phyloP scores from a whole-genome alignment of 805 yeast genomes.

The Starmerella roubikii region DNA sequence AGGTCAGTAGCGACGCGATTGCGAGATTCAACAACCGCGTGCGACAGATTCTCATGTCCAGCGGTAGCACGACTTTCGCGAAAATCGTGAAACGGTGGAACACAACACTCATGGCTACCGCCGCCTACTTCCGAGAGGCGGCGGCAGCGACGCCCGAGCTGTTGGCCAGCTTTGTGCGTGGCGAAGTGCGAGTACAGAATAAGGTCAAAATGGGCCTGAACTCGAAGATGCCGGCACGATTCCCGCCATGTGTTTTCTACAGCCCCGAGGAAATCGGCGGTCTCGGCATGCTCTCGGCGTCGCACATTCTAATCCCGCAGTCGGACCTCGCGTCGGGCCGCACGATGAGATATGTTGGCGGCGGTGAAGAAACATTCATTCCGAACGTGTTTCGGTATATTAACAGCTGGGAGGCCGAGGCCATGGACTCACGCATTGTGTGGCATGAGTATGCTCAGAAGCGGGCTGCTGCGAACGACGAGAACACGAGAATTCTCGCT shows the following conservation, averaged over 20 bases:
- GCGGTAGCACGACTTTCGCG: conserved; percentile 91
- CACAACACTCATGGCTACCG: conserved; percentile 71
- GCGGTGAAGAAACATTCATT: conserved; percentile 60
- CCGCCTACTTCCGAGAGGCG: conserved; percentile 88
- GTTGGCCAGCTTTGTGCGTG: conserved; percentile 69
- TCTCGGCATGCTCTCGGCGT: conserved; percentile 92
- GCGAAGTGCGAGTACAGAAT: conserved; percentile 88
- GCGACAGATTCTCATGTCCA: conserved; percentile 81
- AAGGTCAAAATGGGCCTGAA: conserved; percentile 88
- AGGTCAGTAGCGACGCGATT: conserved; percentile 70
- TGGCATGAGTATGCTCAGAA: conserved; percentile 96
- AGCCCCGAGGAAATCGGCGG: conserved; percentile 98
- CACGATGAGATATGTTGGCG: conserved; percentile 84
- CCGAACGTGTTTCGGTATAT: conserved; percentile 91
- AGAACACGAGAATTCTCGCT: conserved; percentile 71
- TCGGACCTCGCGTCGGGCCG: conserved; percentile 67
- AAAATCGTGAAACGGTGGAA: conserved; percentile 95
- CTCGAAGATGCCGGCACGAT: conserved; percentile 96
- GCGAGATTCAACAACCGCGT: conserved; percentile 70
- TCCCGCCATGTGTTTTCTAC: conserved; percentile 97
- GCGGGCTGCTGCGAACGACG: conserved; percentile 72
- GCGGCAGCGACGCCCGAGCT: conserved; percentile 67
- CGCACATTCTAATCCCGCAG: conserved; percentile 88
- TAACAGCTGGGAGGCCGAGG: conserved; percentile 94
- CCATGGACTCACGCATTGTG: conserved; percentile 82